Evolutionary conservation across 2,329 filamentous ascomycete species (phyloP).

Genomic region (Stagonosporopsis chrysanthemi): DNA sequence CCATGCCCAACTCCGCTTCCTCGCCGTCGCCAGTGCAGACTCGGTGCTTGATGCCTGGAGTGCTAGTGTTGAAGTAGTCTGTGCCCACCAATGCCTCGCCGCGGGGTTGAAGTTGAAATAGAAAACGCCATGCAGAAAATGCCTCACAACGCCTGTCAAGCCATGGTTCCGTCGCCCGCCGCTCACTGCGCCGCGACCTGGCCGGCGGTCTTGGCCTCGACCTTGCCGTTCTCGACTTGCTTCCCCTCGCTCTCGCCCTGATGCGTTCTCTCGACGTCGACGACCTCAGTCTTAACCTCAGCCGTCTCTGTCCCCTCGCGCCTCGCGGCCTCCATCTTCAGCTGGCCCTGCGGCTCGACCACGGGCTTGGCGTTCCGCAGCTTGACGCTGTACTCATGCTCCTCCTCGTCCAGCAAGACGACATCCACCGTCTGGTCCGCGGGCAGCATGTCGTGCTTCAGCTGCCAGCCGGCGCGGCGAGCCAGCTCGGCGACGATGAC

Average conservation of each 20-base stretch:
- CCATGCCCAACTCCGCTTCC: conserved; percentile 1
- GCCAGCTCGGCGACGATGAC: conserved; percentile 87
- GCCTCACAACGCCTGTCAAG: background rate
- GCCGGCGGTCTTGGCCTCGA: background rate
- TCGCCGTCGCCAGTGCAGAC: background rate
- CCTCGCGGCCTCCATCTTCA: conserved; percentile 11
- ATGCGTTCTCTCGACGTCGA: background rate
- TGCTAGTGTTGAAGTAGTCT: background rate
- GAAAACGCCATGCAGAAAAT: background rate
- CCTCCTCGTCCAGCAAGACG: conserved; percentile 39
- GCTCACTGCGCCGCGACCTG: background rate
- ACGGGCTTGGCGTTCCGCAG: conserved; percentile 27
- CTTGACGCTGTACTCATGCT: conserved; percentile 43
- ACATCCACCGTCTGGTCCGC: conserved; percentile 68
- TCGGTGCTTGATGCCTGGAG: background rate
- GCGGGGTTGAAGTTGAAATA: too few species aligned
- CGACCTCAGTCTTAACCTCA: too few species aligned
- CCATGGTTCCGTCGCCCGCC: background rate
- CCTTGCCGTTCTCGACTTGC: background rate
- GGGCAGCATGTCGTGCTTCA: conserved; percentile 85
- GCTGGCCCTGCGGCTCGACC: conserved; percentile 19
- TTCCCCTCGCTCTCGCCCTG: background rate
- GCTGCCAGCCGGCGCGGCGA: conserved; percentile 78
- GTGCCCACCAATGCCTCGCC: too few species aligned
- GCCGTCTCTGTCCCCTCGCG: background rate